Conservation (phyloP, 1,284 basidiomycete species). For the Taiwanofungus camphoratus region DNA sequence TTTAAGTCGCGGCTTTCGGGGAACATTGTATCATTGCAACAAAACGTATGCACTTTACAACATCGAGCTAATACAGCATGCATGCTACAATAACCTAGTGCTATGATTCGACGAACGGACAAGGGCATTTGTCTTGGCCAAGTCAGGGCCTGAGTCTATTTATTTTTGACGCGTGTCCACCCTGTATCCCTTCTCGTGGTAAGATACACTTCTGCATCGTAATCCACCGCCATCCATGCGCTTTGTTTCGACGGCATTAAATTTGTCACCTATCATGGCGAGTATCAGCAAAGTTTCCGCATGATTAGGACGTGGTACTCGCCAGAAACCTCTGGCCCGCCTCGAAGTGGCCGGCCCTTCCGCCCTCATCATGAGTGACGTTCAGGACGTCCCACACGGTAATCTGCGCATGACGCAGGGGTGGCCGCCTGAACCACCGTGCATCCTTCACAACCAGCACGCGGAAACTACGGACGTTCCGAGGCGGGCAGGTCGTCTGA, state of each 20-base stretch:
- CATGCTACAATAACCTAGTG: neutral
- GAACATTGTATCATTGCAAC: constrained; percentile 6
- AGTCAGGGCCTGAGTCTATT: no score
- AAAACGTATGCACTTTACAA: constrained; percentile 2
- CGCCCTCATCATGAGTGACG: constrained; percentile 46
- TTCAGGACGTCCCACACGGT: constrained; percentile 80
- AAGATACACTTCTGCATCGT: constrained; percentile 24
- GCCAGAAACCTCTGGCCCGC: constrained; percentile 72
- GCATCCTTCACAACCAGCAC: constrained; percentile 76
- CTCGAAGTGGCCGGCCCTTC: constrained; percentile 47
- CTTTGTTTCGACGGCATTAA: constrained; percentile 21
- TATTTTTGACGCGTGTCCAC: constrained; percentile 22
- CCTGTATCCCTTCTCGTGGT: constrained; percentile 20
- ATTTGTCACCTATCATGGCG: constrained; percentile 22
- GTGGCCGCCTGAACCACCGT: constrained; percentile 41
- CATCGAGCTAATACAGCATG: constrained; percentile 1
- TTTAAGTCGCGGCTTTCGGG: constrained; percentile 6
- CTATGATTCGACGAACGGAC: neutral
- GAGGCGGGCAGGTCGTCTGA: constrained; percentile 68
- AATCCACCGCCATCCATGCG: constrained; percentile 25
- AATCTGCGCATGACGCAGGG: constrained; percentile 62
- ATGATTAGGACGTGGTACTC: constrained; percentile 17
- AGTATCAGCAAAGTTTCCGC: neutral
- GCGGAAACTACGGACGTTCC: constrained; percentile 78
- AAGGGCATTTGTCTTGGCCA: no score